Percentiles rank a stretch among this genome's conserved stretches.
Evolutionary conservation across 306 rosid species (phyloP).

Genomic region (Vigna reflexopilosa): DNA sequence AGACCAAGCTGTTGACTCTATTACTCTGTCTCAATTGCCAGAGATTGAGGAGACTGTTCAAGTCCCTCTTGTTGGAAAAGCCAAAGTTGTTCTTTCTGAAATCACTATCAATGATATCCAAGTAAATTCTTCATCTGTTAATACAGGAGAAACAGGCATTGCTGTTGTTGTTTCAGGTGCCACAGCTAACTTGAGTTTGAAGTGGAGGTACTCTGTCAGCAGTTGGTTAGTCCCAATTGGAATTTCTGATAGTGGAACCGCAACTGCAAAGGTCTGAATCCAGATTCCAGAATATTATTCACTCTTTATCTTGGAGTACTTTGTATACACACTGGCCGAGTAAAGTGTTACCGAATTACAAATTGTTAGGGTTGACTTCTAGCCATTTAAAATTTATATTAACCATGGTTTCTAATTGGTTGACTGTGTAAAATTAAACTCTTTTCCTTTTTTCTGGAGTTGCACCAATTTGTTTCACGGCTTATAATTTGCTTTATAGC

Average conservation of each 20-base stretch:
- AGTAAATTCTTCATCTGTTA: constrained; percentile 65
- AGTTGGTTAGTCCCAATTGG: constrained; percentile 67
- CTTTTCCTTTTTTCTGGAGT: neutral
- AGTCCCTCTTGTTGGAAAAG: constrained; percentile 70
- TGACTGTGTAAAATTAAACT: neutral
- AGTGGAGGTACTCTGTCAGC: constrained; percentile 65
- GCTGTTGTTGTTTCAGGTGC: constrained; percentile 71
- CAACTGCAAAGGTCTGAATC: constrained; percentile 67
- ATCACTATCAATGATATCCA: constrained; percentile 59
- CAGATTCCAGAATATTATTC: constrained; percentile 20
- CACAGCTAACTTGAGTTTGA: constrained; percentile 75
- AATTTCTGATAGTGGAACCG: constrained; percentile 77
- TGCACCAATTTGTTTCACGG: neutral
- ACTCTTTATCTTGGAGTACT: neutral
- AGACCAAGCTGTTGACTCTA: constrained; percentile 61
- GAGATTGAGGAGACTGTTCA: constrained; percentile 60
- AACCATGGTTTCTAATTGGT: neutral
- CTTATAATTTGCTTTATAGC: constrained; percentile 1
- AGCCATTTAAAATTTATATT: neutral
- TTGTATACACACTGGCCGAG: neutral
- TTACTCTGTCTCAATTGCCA: constrained; percentile 69
- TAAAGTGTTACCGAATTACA: neutral
- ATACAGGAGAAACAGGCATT: constrained; percentile 70
- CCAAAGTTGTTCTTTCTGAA: constrained; percentile 66
- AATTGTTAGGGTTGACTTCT: neutral